Percentiles rank a stretch among this genome's conserved stretches.
These are phyloP conservation scores for Citrus sp. DNA, from an alignment of 345 rosid species.

Conservation along the genomic window DNA sequence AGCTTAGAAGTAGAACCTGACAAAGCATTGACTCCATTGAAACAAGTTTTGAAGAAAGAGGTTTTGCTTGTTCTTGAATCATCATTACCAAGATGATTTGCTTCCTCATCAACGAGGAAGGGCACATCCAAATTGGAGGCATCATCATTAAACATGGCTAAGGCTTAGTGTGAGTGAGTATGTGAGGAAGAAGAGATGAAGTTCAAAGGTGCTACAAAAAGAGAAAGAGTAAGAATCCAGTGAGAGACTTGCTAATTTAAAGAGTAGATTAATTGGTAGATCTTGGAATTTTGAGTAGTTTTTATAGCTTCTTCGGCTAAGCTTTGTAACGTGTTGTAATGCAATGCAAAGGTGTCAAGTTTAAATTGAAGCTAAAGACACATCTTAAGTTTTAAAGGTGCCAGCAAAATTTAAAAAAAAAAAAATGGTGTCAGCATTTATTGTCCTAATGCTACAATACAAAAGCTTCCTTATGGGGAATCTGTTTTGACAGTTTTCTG, in stretches of 20 bases:
- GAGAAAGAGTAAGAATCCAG: background rate
- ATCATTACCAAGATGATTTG: background rate
- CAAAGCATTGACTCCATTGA: slow-evolving; percentile 42
- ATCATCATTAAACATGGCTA: slow-evolving; percentile 1
- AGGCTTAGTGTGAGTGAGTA: background rate
- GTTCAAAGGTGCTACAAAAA: background rate
- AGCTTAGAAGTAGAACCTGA: slow-evolving; percentile 25
- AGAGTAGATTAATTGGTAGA: background rate
- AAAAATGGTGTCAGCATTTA: no score
- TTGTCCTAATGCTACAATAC: no score
- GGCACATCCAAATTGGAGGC: slow-evolving; percentile 5
- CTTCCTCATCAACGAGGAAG: slow-evolving; percentile 20
- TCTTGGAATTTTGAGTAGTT: background rate
- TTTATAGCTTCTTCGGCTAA: background rate
- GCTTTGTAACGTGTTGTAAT: background rate
- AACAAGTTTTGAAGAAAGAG: slow-evolving; percentile 31
- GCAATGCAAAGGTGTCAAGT: no score
- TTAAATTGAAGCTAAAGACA: no score
- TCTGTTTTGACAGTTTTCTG: no score
- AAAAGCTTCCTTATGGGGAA: no score
- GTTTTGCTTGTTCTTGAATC: slow-evolving; percentile 4
- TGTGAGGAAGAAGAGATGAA: background rate
- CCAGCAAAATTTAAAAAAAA: no score
- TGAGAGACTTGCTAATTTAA: background rate
- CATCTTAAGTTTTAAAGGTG: no score